Evolutionary conservation across 768 basidiomycete genomes (phyloP), one percentile per base, ranked within the genome.

Genomic region (Leccinellum rugosiceps): DNA sequence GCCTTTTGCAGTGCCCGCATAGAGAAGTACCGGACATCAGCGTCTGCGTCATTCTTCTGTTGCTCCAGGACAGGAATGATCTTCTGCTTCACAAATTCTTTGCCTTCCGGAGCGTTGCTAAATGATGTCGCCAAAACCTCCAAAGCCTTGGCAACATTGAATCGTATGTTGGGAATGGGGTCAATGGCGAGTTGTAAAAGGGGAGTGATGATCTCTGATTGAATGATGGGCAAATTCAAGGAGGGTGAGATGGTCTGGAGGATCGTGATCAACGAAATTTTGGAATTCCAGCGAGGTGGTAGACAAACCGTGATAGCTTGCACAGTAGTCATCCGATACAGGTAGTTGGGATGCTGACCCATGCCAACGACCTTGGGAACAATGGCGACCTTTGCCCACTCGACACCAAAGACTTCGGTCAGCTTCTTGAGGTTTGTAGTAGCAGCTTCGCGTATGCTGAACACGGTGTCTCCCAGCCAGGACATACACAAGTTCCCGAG

Each of bases 391-490:
- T 86, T 88, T 30, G 97, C 93, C 97, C 97, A 99, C 7, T 98
- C 95, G 25, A 97, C 94, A 46, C 97, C 97, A 64, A 99, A 99
- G 14, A 98, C 96, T 65, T 98, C 96, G 15, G 96, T 96, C 67
- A 99, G 77, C 70, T 95, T 97, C 78, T 93, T 94, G 63, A 99
- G 78, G 73, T 99, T 99, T 72, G 92, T 83, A 0, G 94, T 98
- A 1, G 97, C 97, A n/a, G 96, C 90, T 72, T 99, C 97, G 46
- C 97, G 87, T 71, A 99, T 99, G 71, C 93, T 95, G 77, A 89
- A 99, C 17, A 99, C 97, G 32, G 92, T 97, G 73, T 99, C 97
- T 8, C 95, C 95, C 61, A 99, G 74, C 97, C 97, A 99, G 8
- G 92, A 92, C 95, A 99, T 97, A 80, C 97, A 99, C 28, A 99